A percentile compares a stretch with the other conserved stretches of the same genome.
Evolutionary conservation across 2,329 filamentous ascomycete species (phyloP).

Genomic region (Botrytis paeoniae): DNA sequence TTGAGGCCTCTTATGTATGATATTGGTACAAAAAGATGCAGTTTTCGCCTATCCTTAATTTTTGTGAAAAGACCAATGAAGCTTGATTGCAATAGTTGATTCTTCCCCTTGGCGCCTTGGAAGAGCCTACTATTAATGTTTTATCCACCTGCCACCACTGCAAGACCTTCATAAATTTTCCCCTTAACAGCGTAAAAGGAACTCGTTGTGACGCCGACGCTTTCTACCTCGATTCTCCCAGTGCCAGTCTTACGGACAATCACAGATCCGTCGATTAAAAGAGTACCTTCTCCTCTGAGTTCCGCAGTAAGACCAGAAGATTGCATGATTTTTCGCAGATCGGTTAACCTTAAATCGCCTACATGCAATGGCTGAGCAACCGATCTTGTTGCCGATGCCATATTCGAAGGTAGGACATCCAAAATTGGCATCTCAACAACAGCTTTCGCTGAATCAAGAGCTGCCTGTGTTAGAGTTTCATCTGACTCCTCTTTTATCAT

Average conservation of each 20-base stretch:
- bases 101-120: too few species aligned
- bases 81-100: background rate
- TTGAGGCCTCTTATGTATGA: constrained; percentile 5
- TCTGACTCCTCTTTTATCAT: constrained; percentile 46
- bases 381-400: constrained; percentile 71
- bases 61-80: background rate
- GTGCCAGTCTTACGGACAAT: constrained; percentile 84
- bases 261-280: constrained; percentile 84
- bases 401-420: constrained; percentile 50
- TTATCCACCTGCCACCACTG: constrained; percentile 59
- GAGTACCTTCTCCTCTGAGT: constrained; percentile 87
- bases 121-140: background rate
- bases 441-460: constrained; percentile 24
- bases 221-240: constrained; percentile 87
- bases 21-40: constrained; percentile 20
- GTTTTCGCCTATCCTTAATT: background rate
- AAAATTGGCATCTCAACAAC: constrained; percentile 39
- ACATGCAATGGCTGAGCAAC: constrained; percentile 89
- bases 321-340: constrained; percentile 81
- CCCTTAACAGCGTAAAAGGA: constrained; percentile 85
- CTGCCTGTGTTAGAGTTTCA: constrained; percentile 29
- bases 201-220: constrained; percentile 58
- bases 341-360: constrained; percentile 84
- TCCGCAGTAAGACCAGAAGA: constrained; percentile 80
- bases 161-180: constrained; percentile 91